Base-by-base conservation (phyloP, 1,139 yeast genomes). In the Pichia sp. region DNA sequence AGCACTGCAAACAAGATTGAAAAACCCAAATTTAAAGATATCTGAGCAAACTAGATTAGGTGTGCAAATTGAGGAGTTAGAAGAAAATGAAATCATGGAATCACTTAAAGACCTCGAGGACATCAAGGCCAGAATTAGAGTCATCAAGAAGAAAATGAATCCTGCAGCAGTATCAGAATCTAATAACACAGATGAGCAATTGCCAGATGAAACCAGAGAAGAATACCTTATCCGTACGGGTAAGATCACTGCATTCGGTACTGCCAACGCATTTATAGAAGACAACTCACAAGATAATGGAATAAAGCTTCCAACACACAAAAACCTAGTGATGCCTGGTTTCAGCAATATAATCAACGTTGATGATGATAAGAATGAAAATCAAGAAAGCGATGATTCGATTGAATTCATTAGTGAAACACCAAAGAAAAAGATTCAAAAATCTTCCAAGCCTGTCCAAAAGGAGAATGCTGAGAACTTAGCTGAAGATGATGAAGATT, bases 171-270 rank as follows among this genome's bases (percentile, higher is more conserved):
- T 45, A 30, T 32, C 15, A 8, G 15, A 19, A 1, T 10, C 20
- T 21, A 20, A 18, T 15, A 24, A 15, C 1, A 11, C 18, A 22
- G 15, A 44, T 9, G 53, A 51, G 2, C 67, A 66, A 50, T 69
- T 77, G 7, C 79, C 85, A 0, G 86, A 79, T 20, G 99, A 93
- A 61, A 68, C 87, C 0, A 88, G 86, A 58, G 79, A 79, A 48
- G 98, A 91, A 46, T 93, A 68, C 61, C 71, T 93, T 53, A 78
- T 93, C 0, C 73, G 99, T 54, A 91, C 91, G 0, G 99, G 99
- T 36, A 84, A 89, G 62, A 81, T 90, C 48, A 93, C 99, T 0
- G 99, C 99, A 0, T 93, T 93, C 70, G 96, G 97, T 11, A 81
- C 80, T 37, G 72, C 80, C 18, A 72, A 76, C 32, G 79, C 77